These are phyloP conservation scores for Populus tremula DNA, from an alignment of 345 rosid species.

Conservation along the genomic window DNA sequence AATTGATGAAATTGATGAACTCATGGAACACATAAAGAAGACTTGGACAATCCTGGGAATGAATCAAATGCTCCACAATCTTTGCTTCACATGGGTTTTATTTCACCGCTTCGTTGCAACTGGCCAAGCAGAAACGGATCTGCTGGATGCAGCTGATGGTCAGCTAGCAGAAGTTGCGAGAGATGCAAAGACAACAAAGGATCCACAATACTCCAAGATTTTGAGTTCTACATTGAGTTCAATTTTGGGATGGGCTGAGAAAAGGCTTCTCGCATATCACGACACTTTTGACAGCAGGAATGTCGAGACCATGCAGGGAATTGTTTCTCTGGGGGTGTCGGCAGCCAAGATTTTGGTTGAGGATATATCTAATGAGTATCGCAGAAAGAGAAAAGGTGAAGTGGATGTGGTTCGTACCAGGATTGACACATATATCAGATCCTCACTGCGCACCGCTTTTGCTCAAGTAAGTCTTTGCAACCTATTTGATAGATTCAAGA, in stretches of 20 bases:
- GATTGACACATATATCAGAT: constrained; percentile 93
- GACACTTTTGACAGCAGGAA: constrained; percentile 76
- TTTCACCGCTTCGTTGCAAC: constrained; percentile 80
- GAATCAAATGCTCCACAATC: constrained; percentile 77
- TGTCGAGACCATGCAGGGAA: constrained; percentile 72
- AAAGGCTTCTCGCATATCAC: constrained; percentile 94
- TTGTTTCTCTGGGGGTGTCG: constrained; percentile 80
- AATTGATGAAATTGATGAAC: constrained; percentile 89
- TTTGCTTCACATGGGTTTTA: constrained; percentile 90
- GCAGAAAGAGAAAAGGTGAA: constrained; percentile 77
- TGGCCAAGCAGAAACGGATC: constrained; percentile 71
- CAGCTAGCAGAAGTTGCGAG: constrained; percentile 84
- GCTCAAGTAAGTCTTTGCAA: constrained; percentile 78
- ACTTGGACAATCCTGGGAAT: constrained; percentile 92
- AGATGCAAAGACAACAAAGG: constrained; percentile 87
- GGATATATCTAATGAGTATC: constrained; percentile 93
- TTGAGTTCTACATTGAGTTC: constrained; percentile 82
- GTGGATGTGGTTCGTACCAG: constrained; percentile 80
- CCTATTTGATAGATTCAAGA: background rate
- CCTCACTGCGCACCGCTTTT: constrained; percentile 90
- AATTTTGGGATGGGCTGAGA: constrained; percentile 92
- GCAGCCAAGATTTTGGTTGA: constrained; percentile 89
- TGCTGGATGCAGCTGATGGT: constrained; percentile 73
- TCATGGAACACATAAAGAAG: constrained; percentile 95
- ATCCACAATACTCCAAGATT: constrained; percentile 77